phyloP scores from a whole-genome alignment of 306 rosid species.

The Vigna trinervia region DNA sequence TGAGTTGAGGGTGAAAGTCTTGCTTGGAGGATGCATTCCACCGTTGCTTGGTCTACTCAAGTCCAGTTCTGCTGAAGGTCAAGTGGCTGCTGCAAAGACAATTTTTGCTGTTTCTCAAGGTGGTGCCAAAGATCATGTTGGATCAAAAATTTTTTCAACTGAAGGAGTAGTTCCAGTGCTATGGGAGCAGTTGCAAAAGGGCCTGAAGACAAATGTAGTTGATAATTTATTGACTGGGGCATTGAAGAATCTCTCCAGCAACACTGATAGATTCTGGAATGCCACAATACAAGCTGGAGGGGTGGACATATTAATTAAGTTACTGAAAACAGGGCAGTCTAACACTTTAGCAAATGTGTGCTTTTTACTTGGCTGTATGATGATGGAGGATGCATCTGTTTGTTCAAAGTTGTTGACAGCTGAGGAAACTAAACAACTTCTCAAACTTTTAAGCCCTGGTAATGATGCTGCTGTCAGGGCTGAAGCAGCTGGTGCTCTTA shows the following conservation, averaged over 20 bases:
- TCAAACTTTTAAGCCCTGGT: slow-evolving; percentile 88
- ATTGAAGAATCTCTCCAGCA: slow-evolving; percentile 84
- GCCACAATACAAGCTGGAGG: slow-evolving; percentile 92
- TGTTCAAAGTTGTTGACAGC: slow-evolving; percentile 82
- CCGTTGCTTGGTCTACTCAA: slow-evolving; percentile 93
- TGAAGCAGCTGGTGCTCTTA: slow-evolving; percentile 98
- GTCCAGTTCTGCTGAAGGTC: slow-evolving; percentile 91
- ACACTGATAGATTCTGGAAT: slow-evolving; percentile 96
- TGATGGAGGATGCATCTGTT: slow-evolving; percentile 93
- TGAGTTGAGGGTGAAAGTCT: slow-evolving; percentile 95
- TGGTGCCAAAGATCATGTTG: slow-evolving; percentile 92
- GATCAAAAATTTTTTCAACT: slow-evolving; percentile 95
- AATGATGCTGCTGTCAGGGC: slow-evolving; percentile 96
- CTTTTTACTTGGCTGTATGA: slow-evolving; percentile 87
- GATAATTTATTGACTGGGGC: slow-evolving; percentile 95
- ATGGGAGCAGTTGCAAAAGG: slow-evolving; percentile 87
- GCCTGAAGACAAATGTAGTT: slow-evolving; percentile 77
- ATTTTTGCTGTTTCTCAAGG: slow-evolving; percentile 95
- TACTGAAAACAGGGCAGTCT: slow-evolving; percentile 81
- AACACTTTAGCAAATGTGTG: slow-evolving; percentile 89
- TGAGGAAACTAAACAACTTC: slow-evolving; percentile 84
- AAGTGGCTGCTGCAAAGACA: slow-evolving; percentile 95
- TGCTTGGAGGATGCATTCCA: slow-evolving; percentile 99
- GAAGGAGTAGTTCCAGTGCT: slow-evolving; percentile 99
- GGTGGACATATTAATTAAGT: slow-evolving; percentile 85